phyloP scores from a whole-genome alignment of 179 eudicot genomes.

The Beta lomatogona region DNA sequence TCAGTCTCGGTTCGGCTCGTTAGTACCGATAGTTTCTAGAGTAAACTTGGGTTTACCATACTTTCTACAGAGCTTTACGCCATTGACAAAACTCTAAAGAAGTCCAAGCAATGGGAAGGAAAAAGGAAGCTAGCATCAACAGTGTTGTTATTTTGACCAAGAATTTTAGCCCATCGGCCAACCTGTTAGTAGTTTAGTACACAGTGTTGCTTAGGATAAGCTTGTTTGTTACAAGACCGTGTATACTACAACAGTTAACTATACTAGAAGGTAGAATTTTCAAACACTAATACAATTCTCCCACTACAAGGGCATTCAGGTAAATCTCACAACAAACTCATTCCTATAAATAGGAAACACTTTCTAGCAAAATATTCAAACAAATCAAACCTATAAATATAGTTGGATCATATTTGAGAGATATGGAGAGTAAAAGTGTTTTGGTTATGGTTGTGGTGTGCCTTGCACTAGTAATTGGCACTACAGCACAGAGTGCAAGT shows the following conservation, averaged over 20 bases:
- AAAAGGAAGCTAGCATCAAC: no score
- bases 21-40: no score
- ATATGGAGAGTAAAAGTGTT: conserved; percentile 16
- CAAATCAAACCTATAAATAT: background rate
- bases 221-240: background rate
- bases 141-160: no score
- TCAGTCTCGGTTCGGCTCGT: no score
- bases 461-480: conserved; percentile 22
- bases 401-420: background rate
- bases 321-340: background rate
- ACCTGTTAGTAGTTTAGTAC: no score
- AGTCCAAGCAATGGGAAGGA: no score
- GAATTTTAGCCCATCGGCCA: no score
- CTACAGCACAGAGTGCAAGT: conserved; percentile 38
- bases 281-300: background rate
- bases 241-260: background rate
- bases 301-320: background rate
- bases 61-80: no score
- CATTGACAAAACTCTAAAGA: no score
- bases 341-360: conserved; percentile 9
- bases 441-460: conserved; percentile 20
- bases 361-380: background rate
- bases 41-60: no score
- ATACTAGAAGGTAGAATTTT: background rate
- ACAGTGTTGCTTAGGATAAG: background rate